These are phyloP conservation scores for Pythium apleroticum DNA, from an alignment of 352 stramenopile genomes.

Conservation along the genomic window DNA sequence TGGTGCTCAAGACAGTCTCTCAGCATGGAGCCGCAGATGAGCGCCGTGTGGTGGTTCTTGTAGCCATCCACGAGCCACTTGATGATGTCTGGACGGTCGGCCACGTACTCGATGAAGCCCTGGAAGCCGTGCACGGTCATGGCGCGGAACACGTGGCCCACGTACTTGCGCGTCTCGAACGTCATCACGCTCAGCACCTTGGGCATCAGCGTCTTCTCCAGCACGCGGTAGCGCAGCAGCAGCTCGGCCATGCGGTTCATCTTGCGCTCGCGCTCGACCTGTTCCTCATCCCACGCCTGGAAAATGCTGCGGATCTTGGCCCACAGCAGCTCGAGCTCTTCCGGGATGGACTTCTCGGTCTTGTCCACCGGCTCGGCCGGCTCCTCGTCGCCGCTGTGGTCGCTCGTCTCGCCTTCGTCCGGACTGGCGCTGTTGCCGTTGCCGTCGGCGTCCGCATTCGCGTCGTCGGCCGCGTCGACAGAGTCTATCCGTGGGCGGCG, in stretches of 20 bases:
- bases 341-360: slow-evolving; percentile 62
- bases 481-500: slow-evolving; percentile 34
- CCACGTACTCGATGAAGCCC: slow-evolving; percentile 61
- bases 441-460: slow-evolving; percentile 25
- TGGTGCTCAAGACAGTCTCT: slow-evolving; percentile 78
- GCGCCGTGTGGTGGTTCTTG: slow-evolving; percentile 62
- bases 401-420: slow-evolving; percentile 54
- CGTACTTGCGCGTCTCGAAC: slow-evolving; percentile 84
- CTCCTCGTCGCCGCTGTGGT: slow-evolving; percentile 52
- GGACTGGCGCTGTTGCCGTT: slow-evolving; percentile 27
- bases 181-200: slow-evolving; percentile 71
- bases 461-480: slow-evolving; percentile 26
- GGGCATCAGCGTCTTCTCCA: slow-evolving; percentile 72
- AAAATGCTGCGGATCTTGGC: slow-evolving; percentile 74
- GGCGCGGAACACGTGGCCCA: slow-evolving; percentile 72
- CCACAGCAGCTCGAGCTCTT: slow-evolving; percentile 74
- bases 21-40: slow-evolving; percentile 81
- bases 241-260: slow-evolving; percentile 81
- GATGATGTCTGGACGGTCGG: slow-evolving; percentile 65
- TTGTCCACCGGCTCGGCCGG: slow-evolving; percentile 1
- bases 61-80: slow-evolving; percentile 75
- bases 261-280: slow-evolving; percentile 69
- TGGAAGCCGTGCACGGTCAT: slow-evolving; percentile 74
- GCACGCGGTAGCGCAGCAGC: slow-evolving; percentile 64
- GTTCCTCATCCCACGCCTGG: slow-evolving; percentile 72